phyloP scores from a whole-genome alignment of 345 rosid species.

The Excoecaria agallocha region DNA sequence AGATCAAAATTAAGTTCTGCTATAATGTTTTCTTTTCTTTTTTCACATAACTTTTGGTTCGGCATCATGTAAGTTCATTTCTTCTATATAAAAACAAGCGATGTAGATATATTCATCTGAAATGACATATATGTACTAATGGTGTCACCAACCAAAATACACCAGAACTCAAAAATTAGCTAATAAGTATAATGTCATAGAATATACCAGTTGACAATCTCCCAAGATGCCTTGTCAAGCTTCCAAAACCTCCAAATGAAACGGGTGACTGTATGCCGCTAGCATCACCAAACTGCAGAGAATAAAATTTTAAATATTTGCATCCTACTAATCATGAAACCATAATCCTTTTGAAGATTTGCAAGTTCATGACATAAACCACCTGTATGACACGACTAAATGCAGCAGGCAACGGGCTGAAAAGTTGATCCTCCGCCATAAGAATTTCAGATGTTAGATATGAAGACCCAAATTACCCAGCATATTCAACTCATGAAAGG shows the following conservation, averaged over 20 bases:
- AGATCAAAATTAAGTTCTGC: constrained; percentile 11
- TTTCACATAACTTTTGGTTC: not conserved
- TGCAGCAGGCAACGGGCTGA: constrained; percentile 90
- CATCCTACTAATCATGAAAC: constrained; percentile 9
- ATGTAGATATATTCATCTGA: not conserved
- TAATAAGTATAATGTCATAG: not conserved
- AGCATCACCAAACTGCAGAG: constrained; percentile 95
- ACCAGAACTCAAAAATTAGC: not conserved
- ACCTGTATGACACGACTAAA: constrained; percentile 93
- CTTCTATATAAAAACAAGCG: not conserved
- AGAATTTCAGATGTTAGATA: constrained; percentile 39
- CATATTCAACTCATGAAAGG: constrained; percentile 13
- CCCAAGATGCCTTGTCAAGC: constrained; percentile 88
- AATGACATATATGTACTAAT: not conserved
- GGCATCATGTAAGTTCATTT: not conserved
- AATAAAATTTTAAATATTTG: constrained; percentile 14
- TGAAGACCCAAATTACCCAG: constrained; percentile 16
- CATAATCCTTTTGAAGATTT: constrained; percentile 12
- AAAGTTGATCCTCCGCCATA: constrained; percentile 33
- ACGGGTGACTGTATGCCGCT: constrained; percentile 99
- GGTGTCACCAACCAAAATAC: not conserved
- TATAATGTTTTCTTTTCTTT: not conserved
- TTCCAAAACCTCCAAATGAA: constrained; percentile 97
- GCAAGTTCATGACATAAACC: constrained; percentile 17
- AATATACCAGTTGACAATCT: constrained; percentile 76